Evolutionary conservation across 768 basidiomycete species (phyloP), one percentile per base, ranked within the genome.

Genomic region (Pleurotus ostreatus): DNA sequence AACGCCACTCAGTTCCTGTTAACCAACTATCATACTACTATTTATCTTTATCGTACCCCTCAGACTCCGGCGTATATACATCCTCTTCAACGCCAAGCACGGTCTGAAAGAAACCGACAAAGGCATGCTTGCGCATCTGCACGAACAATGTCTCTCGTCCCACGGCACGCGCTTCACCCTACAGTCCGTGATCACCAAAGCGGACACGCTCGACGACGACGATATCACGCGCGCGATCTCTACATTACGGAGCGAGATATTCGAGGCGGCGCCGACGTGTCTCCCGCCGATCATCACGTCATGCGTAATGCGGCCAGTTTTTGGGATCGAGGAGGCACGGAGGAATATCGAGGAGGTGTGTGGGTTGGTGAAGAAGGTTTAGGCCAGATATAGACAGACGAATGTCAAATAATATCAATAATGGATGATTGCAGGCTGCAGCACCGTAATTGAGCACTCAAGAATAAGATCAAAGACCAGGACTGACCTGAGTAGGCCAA

Each of bases 111-210:
- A 73, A 23, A 71, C 70, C 34, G 90, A 92, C 63, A 65, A 68
- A 7, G 71, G 73, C 49, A 90, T 92, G 88, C 78, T 92, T 2
- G 61, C 68, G 11, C 72, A 80, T 41, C 74, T 91, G 20, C 38
- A 58, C 25, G 76, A 76, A 1, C 49, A 62, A 37, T 66, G 66
- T n/a, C 68, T 81, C 66, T 65, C 63, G 60, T 75, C 57, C 62
- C 70, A 57, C 41, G 75, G 73, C 3, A 66, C 65, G 0, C 71
- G 73, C 30, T 84, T 83, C 66, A 86, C 86, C 0, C 68, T 91
- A 1, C 89, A 92, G 62, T 76, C 87, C 1, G 71, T 92, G 57
- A 79, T 91, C 61, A 90, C 89, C 43, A 90, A 89, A 68, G 78
- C 76, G 1, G 89, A 92, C 66, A 69, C 69, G 3, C 71, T 88